Base-by-base conservation (phyloP, 345 rosid genomes). In the Salix exigua region DNA sequence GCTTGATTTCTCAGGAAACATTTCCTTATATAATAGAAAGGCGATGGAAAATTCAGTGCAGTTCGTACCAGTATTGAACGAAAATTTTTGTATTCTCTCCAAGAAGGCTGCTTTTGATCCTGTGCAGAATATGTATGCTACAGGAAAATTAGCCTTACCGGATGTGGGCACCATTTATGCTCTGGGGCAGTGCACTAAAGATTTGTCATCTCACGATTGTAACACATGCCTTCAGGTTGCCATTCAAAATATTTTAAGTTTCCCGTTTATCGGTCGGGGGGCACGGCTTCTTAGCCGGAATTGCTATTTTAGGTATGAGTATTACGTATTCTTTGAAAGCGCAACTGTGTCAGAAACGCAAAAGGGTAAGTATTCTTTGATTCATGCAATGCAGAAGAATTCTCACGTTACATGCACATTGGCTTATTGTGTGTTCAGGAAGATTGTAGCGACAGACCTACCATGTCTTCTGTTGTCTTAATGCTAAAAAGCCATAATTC, bases 231-330 rank as follows among this genome's bases (percentile, higher is more conserved):
- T 87, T 38, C 58, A 46, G 40, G 66, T 68, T 55, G 88, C 87
- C 19, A 76, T 65, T 17, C 23, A 28, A 35, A 69, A 87, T 72
- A 70, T 81, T 71, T 69, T 58, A 17, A 73, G 26, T 13, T 64
- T 73, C 75, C 77, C 77, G 60, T 77, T 50, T 64, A 66, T 44
- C 60, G 78, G 83, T 18, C 63, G 72, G 1, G 86, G 89, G 8
- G 86, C 80, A 3, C 66, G 86, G 33, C 50, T 87, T 53, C 79
- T 80, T 18, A 81, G 88, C 78, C 82, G 69, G 1, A 84, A 82
- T 73, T 86, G 87, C 74, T 84, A 84, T 67, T 69, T 86, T 68
- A 80, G 89, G 68, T 86, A 82, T 44, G 84, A 86, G 70, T 69
- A 82, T 26, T 82, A 87, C n/a, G 79, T 82, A 35, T 83, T 87